Evolutionary conservation across 2,329 filamentous ascomycete species (phyloP).

Genomic region (Cladobotryum protrusum): DNA sequence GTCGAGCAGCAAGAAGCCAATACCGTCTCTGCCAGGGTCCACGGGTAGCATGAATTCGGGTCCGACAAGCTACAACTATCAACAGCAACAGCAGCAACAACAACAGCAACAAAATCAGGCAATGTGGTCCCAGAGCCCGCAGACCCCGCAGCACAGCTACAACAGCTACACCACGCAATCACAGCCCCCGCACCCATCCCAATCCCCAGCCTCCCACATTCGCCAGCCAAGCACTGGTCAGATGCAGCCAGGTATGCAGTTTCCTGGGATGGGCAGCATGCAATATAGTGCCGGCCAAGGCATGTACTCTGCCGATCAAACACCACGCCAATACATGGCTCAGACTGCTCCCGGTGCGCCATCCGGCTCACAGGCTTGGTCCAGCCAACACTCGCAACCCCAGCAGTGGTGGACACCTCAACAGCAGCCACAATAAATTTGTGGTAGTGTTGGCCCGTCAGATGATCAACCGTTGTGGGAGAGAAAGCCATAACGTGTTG

Average conservation of each 20-base stretch:
- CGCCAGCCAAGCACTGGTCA: conserved; percentile 51
- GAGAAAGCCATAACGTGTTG: not conserved
- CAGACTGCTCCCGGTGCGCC: conserved; percentile 47
- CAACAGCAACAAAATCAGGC: conserved; percentile 50
- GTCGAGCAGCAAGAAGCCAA: conserved; percentile 57
- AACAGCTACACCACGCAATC: conserved; percentile 48
- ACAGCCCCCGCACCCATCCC: conserved; percentile 45
- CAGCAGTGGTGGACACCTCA: conserved; percentile 52
- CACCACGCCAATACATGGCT: conserved; percentile 62
- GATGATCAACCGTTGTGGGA: not conserved
- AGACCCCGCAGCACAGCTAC: conserved; percentile 52
- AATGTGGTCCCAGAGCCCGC: conserved; percentile 63
- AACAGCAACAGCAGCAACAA: conserved; percentile 52
- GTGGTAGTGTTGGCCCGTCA: not conserved
- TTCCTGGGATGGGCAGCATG: conserved; percentile 57
- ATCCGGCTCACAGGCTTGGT: conserved; percentile 46
- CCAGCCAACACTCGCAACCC: conserved; percentile 56
- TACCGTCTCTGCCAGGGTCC: conserved; percentile 51
- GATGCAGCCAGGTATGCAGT: conserved; percentile 55
- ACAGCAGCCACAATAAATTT: conserved; percentile 37
- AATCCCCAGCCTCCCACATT: conserved; percentile 54
- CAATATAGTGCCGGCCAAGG: conserved; percentile 50
- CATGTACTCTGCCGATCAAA: conserved; percentile 58
- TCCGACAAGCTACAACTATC: conserved; percentile 57
- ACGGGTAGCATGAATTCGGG: conserved; percentile 46